These are phyloP conservation scores for Phylloporus sp. DNA, from an alignment of 768 basidiomycete species.

Conservation along the genomic window DNA sequence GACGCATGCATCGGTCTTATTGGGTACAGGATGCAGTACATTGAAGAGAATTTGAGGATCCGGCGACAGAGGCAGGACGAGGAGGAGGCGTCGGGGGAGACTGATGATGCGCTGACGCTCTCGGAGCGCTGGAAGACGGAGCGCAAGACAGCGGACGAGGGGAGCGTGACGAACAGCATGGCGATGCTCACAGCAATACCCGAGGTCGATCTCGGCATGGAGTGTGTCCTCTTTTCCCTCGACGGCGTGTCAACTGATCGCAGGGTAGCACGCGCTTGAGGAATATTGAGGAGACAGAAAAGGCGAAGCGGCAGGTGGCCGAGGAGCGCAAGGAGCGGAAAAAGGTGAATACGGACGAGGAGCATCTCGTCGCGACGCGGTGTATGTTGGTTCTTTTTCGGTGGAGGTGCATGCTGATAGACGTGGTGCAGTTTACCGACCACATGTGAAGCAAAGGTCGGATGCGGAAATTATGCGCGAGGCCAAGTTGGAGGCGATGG, in stretches of 20 bases:
- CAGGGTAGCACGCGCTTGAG: slow-evolving; percentile 69
- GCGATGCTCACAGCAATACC: slow-evolving; percentile 98
- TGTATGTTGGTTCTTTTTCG: slow-evolving; percentile 52
- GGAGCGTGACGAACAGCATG: slow-evolving; percentile 88
- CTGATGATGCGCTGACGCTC: slow-evolving; percentile 73
- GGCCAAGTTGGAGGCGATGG: slow-evolving; percentile 85
- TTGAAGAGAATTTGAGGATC: slow-evolving; percentile 87
- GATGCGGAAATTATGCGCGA: slow-evolving; percentile 86
- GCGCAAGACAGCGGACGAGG: slow-evolving; percentile 68
- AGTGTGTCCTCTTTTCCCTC: slow-evolving; percentile 54
- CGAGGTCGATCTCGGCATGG: slow-evolving; percentile 97
- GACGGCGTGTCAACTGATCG: not conserved
- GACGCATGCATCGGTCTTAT: not conserved
- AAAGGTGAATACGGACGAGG: slow-evolving; percentile 60
- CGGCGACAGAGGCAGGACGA: slow-evolving; percentile 55
- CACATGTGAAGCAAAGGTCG: slow-evolving; percentile 76
- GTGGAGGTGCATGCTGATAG: not conserved
- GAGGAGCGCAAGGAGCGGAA: slow-evolving; percentile 66
- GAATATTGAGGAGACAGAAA: slow-evolving; percentile 98
- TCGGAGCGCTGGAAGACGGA: slow-evolving; percentile 63
- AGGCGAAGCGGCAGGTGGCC: slow-evolving; percentile 83
- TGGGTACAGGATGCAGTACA: slow-evolving; percentile 88
- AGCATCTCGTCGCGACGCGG: slow-evolving; percentile 80
- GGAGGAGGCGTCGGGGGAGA: slow-evolving; percentile 41
- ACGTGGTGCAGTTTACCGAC: slow-evolving; percentile 68